A percentile compares a stretch with the other conserved stretches of the same genome.
phyloP scores from a whole-genome alignment of 371 early-diverging fungal species.

The Lichtheimia ramosa region DNA sequence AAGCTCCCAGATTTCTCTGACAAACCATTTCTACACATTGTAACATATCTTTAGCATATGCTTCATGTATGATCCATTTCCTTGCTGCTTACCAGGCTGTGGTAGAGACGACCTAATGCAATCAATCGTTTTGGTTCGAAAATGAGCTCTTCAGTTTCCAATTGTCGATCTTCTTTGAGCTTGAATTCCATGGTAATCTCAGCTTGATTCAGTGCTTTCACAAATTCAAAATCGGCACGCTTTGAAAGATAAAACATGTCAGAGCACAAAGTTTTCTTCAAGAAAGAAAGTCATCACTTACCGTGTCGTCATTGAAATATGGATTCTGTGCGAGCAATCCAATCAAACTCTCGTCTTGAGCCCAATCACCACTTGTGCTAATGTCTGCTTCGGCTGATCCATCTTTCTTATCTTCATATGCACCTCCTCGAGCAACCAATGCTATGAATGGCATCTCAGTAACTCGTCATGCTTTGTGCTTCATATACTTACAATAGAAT shows the following conservation, averaged over 20 bases:
- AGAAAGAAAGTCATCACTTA: slow-evolving; percentile 1
- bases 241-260: slow-evolving; percentile 12
- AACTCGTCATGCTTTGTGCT: background rate
- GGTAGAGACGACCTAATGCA: slow-evolving; percentile 76
- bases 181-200: slow-evolving; percentile 79
- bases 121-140: slow-evolving; percentile 80
- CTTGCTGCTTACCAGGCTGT: slow-evolving; percentile 66
- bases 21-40: slow-evolving; percentile 67
- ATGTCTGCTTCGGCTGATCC: slow-evolving; percentile 38
- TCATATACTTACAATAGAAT: slow-evolving; percentile 56
- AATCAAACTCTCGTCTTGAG: slow-evolving; percentile 72
- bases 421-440: slow-evolving; percentile 55
- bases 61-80: too few species aligned
- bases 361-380: slow-evolving; percentile 77
- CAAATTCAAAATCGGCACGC: slow-evolving; percentile 33
- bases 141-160: slow-evolving; percentile 80
- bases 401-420: slow-evolving; percentile 36
- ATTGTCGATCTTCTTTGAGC: slow-evolving; percentile 77
- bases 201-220: slow-evolving; percentile 44
- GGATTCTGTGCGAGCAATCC: slow-evolving; percentile 67
- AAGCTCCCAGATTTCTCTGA: slow-evolving; percentile 67
- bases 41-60: background rate
- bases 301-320: slow-evolving; percentile 52
- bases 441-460: slow-evolving; percentile 22
- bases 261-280: background rate